Base-by-base conservation (phyloP, 2,329 filamentous ascomycete species). In the Lecanicillium sp. region DNA sequence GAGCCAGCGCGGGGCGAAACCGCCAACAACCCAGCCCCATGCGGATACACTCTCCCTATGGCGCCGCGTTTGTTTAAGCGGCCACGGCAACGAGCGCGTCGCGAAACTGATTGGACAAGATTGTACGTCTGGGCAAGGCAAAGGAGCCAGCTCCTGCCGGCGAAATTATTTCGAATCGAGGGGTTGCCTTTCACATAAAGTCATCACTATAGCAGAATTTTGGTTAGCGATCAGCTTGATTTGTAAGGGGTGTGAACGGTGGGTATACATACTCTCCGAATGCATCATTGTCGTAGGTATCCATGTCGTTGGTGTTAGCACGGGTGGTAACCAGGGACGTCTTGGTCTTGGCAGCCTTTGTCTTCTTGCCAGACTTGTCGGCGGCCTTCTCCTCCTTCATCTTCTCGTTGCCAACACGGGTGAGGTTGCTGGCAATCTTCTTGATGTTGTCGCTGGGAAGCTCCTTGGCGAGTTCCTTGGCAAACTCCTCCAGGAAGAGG, bases 301-400 rank as follows among this genome's bases (percentile, higher is more conserved):
- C 77, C n/a, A 77, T 79, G 61, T 97, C 90, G 13, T 79, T 72
- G 36, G 66, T 65, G 46, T 72, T 72, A 51, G 71, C 63, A 56
- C 82, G 67, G 55, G 64, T 67, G 43, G 84, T 79, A 40, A 85
- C 84, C 36, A 97, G 70, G 6, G 79, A 82, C 14, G 85, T 79
- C 79, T 98, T 98, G 29, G 84, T 94, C 79, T 97, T 97, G 45
- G 87, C 84, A 4, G 89, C 89, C 77, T 97, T 97, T 52, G 73
- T 80, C 79, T 97, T 98, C 84, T 97, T 98, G 55, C 83, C 86
- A 39, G 86, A 81, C 73, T 95, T 96, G 49, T 95, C 87, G 4
- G 86, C 79, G 4, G 83, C 81, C 75, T 97, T 96, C 75, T 98
- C 92, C 63, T 96, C 89, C 71, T 88, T 94, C 83, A 97, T 83